These are phyloP conservation scores for Trichoderma sp. DNA, from an alignment of 2,329 filamentous ascomycete genomes.

Conservation along the genomic window DNA sequence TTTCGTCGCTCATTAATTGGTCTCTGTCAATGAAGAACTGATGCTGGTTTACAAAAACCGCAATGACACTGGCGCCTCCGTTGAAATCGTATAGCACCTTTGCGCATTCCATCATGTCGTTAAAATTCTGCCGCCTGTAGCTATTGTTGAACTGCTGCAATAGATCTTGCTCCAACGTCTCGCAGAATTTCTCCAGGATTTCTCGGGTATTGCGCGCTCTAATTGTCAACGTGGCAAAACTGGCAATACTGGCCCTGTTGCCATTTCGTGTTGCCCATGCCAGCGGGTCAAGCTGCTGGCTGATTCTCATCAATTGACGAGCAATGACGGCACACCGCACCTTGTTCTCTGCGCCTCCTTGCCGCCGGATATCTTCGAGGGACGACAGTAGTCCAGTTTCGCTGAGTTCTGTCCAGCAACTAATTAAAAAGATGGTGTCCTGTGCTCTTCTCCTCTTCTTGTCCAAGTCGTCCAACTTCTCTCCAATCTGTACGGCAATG, in stretches of 20 bases:
- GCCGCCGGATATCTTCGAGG: slow-evolving; percentile 83
- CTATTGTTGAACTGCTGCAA: slow-evolving; percentile 97
- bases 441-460: slow-evolving; percentile 84
- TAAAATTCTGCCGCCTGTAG: slow-evolving; percentile 91
- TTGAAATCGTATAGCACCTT: slow-evolving; percentile 94
- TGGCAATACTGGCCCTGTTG: slow-evolving; percentile 51
- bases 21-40: slow-evolving; percentile 98
- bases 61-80: slow-evolving; percentile 91
- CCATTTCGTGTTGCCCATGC: slow-evolving; percentile 67
- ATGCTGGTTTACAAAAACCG: slow-evolving; percentile 96
- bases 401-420: slow-evolving; percentile 95
- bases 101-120: slow-evolving; percentile 97
- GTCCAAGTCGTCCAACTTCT: slow-evolving; percentile 90
- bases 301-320: slow-evolving; percentile 89
- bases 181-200: slow-evolving; percentile 93
- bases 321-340: slow-evolving; percentile 92
- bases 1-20: slow-evolving; percentile 85
- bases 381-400: slow-evolving; percentile 82
- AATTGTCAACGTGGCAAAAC: slow-evolving; percentile 50
- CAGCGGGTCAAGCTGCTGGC: slow-evolving; percentile 78
- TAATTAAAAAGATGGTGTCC: slow-evolving; percentile 91
- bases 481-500: slow-evolving; percentile 90
- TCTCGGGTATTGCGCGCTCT: slow-evolving; percentile 71
- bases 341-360: slow-evolving; percentile 85
- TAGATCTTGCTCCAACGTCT: slow-evolving; percentile 91